Evolutionary conservation across 768 basidiomycete genomes (phyloP), one percentile per base, ranked within the genome.

Genomic region (Tylopilus subfusipes): DNA sequence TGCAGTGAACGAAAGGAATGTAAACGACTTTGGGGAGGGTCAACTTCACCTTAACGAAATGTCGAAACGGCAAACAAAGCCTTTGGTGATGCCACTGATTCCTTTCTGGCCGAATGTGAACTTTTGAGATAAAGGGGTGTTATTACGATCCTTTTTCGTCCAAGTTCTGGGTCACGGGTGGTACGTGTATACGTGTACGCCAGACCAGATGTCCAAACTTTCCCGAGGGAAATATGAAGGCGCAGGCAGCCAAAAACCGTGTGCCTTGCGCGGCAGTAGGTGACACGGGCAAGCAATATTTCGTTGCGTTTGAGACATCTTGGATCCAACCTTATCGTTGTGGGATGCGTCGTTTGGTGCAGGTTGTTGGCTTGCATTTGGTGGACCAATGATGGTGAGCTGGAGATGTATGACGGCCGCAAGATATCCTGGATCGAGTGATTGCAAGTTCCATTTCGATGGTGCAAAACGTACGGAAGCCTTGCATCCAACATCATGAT

Each of bases 361-460:
- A 27, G 25, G 7, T 4, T 27, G 25, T 7, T 27, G 7, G 25
- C 7, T 27, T 27, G 25, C 25, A 27, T 27, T 27, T 27, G 25
- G n/a, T n/a, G n/a, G n/a, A n/a, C n/a, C n/a, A n/a, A n/a, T n/a
- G 43, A 87, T 75, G 14, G 80, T 71, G 22, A 85, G 69, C 64
- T 91, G 88, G 25, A 90, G 79, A 63, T 84, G 85, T 42, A 90
- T 69, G 5, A 87, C 70, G 1, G 88, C 78, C 5, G 83, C 80
- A 21, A 89, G 73, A 66, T 83, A 88, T 16, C 76, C 67, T 0
- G 87, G 80, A 52, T 92, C 87, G 44, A 83, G 74, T 4, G 89
- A 90, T 19, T 82, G 79, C 11, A 90, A 65, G 38, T 74, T 75
- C 81, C 83, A 89, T 65, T 76, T 73, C 5, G 76, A 75, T 1